Evolutionary conservation across 192 early-diverging fungal genomes (phyloP), one percentile per base, ranked within the genome.

Genomic region (Backusella westeae): DNA sequence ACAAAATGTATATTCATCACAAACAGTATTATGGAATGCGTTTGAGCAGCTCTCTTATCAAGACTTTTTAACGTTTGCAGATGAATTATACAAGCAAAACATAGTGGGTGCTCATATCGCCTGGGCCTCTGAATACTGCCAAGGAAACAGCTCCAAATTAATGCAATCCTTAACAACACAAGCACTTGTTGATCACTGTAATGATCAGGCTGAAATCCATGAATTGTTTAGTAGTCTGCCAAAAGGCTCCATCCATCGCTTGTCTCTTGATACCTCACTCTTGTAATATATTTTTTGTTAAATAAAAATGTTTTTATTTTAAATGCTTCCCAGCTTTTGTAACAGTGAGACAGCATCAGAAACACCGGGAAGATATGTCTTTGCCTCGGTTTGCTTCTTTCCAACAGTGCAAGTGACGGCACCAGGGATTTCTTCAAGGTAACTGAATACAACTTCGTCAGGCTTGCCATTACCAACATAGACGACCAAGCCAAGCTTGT

Each of bases 301-400:
- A 5, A 63, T 63, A 9, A 44, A 44, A 44, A 44, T 17, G 15
- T 44, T 9, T 2, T 63, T 29, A 26, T 23, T 63, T 63, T 12
- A 63, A 7, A 63, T 26, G 56, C 26, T 63, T 63, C 56, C 56
- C 4, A 63, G 9, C n/a, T 63, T 63, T 10, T 63, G 56, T 14
- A 63, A 63, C 9, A 63, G 10, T 10, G 56, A 63, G 4, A 63
- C 56, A 29, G 56, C 56, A 63, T 63, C 56, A 63, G 56, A 63
- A 29, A 63, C 56, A 29, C 9, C 10, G 4, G 56, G 34, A 93
- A 90, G 71, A 90, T 86, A 4, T 93, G 94, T 78, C 98, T 84
- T 56, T 92, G 98, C 97, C 68, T 96, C 94, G 0, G 96, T 99
- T 80, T 93, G 92, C 78, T 99, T 99, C 83, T 97, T 96, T 8